phyloP scores from a whole-genome alignment of 768 basidiomycete genomes.

The Baorangia bicolor region DNA sequence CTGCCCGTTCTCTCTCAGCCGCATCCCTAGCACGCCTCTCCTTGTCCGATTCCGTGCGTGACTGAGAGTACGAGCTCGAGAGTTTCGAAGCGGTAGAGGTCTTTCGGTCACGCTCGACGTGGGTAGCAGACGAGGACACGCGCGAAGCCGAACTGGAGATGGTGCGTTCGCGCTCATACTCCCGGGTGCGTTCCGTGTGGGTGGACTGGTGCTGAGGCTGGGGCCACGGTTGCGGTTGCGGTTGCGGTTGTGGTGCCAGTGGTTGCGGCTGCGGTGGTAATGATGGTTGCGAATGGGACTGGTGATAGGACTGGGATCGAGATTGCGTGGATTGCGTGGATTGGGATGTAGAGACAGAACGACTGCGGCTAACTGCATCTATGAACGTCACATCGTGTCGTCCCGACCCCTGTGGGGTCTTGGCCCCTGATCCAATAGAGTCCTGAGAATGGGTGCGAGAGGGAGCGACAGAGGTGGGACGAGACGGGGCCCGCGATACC shows the following conservation, averaged over 20 bases:
- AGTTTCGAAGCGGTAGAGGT: slow-evolving; percentile 24
- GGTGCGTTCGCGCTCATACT: slow-evolving; percentile 24
- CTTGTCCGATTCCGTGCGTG: slow-evolving; percentile 21
- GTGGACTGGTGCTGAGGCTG: slow-evolving; percentile 16
- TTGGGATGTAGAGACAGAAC: slow-evolving; percentile 21
- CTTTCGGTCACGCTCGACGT: slow-evolving; percentile 29
- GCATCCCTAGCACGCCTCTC: slow-evolving; percentile 26
- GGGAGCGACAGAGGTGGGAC: slow-evolving; percentile 45
- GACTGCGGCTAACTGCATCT: slow-evolving; percentile 31
- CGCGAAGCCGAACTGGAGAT: slow-evolving; percentile 28
- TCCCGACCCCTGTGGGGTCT: slow-evolving; percentile 31
- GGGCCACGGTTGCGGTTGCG: not conserved
- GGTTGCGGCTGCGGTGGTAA: not conserved
- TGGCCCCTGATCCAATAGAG: slow-evolving; percentile 31
- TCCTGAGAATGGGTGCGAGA: slow-evolving; percentile 58
- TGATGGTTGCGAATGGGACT: slow-evolving; percentile 3
- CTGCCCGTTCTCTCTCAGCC: slow-evolving; percentile 17
- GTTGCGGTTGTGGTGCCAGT: not conserved
- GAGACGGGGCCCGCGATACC: slow-evolving; percentile 38
- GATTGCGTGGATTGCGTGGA: slow-evolving; percentile 20
- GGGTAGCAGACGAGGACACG: slow-evolving; percentile 19
- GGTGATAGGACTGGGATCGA: slow-evolving; percentile 16
- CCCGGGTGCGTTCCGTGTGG: slow-evolving; percentile 26
- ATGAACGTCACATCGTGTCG: slow-evolving; percentile 28
- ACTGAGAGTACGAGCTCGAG: slow-evolving; percentile 35